Conservation (phyloP, 192 early-diverging fungal genomes). For the Linderina pennispora region DNA sequence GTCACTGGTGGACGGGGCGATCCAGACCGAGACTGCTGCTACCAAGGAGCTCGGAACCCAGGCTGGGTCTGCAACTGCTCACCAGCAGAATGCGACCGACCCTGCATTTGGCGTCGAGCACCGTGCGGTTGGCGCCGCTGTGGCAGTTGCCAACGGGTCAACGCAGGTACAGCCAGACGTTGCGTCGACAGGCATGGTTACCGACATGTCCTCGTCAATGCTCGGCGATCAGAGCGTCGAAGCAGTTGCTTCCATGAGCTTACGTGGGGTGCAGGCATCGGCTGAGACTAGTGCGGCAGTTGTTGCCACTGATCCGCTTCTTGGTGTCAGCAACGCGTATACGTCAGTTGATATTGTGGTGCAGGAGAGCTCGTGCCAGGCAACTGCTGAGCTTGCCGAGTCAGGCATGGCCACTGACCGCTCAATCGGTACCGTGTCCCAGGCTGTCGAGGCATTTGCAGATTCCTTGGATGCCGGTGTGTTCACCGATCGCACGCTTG, state of each 20-base stretch:
- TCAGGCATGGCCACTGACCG: conserved; percentile 14
- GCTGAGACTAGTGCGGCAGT: background rate
- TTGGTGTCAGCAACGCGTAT: conserved; percentile 5
- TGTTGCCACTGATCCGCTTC: conserved; percentile 8
- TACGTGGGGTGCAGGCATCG: conserved; percentile 6
- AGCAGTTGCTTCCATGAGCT: background rate
- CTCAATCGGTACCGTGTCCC: conserved; percentile 11
- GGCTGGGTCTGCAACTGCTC: background rate
- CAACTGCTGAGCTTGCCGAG: background rate
- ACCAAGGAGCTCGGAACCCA: conserved; percentile 2
- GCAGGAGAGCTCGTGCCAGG: conserved; percentile 5
- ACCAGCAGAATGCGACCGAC: conserved; percentile 13
- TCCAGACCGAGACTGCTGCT: conserved; percentile 4
- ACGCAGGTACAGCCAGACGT: background rate
- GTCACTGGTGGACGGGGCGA: background rate
- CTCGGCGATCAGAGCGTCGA: conserved; percentile 6
- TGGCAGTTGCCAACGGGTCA: background rate
- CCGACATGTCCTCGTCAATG: conserved; percentile 6
- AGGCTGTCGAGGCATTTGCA: too few relatives aligned
- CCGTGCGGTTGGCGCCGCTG: conserved; percentile 5
- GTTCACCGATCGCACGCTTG: too few relatives aligned
- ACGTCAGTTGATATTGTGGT: conserved; percentile 3
- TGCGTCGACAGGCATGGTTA: conserved; percentile 4
- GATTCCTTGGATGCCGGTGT: too few relatives aligned
- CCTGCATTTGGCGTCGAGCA: conserved; percentile 6